A percentile compares a stretch with the other conserved stretches of the same genome.
phyloP scores from a whole-genome alignment of 345 rosid genomes.

The Brassica incana region DNA sequence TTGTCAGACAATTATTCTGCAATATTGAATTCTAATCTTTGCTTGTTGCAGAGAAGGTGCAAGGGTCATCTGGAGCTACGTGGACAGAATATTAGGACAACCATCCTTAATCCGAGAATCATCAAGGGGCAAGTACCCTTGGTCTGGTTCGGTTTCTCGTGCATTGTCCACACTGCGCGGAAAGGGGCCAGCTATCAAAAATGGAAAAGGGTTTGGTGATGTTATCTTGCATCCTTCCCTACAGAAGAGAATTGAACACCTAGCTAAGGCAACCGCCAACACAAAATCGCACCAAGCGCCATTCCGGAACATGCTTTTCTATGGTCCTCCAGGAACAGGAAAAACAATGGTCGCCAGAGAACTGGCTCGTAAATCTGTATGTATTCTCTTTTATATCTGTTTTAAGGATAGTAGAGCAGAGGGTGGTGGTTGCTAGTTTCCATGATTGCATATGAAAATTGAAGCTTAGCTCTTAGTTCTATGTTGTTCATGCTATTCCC shows the following conservation, averaged over 20 bases:
- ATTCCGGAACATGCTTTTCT: slow-evolving; percentile 90
- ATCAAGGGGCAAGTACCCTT: slow-evolving; percentile 94
- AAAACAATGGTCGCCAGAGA: slow-evolving; percentile 99
- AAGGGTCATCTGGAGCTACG: slow-evolving; percentile 92
- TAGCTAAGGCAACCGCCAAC: slow-evolving; percentile 90
- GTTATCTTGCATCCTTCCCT: slow-evolving; percentile 89
- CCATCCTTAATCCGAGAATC: slow-evolving; percentile 96
- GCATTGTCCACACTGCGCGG: slow-evolving; percentile 47
- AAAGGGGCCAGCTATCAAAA: slow-evolving; percentile 48
- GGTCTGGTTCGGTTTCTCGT: slow-evolving; percentile 77
- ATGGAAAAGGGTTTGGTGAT: slow-evolving; percentile 87
- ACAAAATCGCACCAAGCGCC: slow-evolving; percentile 96
- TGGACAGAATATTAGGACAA: slow-evolving; percentile 96
- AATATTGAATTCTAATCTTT: not conserved
- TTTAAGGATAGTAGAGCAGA: not conserved
- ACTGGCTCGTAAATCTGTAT: slow-evolving; percentile 84
- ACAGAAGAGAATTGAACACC: slow-evolving; percentile 76
- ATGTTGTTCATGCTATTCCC: not conserved
- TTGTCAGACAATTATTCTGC: not conserved
- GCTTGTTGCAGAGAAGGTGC: slow-evolving; percentile 87
- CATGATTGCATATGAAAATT: slow-evolving; percentile 10
- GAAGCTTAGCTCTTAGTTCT: slow-evolving; percentile 11
- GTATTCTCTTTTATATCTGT: slow-evolving; percentile 23
- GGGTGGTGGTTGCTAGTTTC: not conserved
- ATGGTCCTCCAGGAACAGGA: slow-evolving; percentile 99